Conservation (phyloP, 2,329 filamentous ascomycete genomes). For the Hawksworthiomyces lignivorus region DNA sequence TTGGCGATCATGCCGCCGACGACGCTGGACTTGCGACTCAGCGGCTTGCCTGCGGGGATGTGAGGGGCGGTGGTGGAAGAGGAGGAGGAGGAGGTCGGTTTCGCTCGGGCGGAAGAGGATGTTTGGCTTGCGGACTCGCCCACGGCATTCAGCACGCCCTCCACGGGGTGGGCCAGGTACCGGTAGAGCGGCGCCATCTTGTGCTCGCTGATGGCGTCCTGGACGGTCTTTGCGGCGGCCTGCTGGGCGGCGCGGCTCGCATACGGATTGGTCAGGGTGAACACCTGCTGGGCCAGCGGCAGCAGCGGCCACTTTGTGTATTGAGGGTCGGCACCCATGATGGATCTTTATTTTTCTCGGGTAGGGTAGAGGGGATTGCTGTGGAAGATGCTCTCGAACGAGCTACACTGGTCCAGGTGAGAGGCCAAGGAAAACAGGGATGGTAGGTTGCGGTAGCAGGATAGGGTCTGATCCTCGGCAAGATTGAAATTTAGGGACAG, state of each 20-base stretch:
- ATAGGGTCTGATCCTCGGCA: too few species aligned
- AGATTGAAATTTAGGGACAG: too few species aligned
- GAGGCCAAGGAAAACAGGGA: too few species aligned
- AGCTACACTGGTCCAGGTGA: too few species aligned
- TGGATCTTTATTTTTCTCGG: too few species aligned
- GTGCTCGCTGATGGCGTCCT: conserved; percentile 74
- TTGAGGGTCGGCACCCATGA: conserved; percentile 74
- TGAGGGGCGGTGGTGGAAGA: conserved; percentile 12
- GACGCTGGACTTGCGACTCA: conserved; percentile 60
- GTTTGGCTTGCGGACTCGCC: conserved; percentile 50
- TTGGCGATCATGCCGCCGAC: conserved; percentile 71
- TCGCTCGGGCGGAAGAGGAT: background rate
- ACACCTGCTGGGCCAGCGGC: conserved; percentile 76
- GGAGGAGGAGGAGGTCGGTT: too few species aligned
- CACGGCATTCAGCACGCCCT: conserved; percentile 71
- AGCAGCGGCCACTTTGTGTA: conserved; percentile 80
- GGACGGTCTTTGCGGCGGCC: conserved; percentile 62
- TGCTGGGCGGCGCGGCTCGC: conserved; percentile 60
- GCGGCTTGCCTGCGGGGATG: conserved; percentile 37
- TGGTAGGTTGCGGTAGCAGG: too few species aligned
- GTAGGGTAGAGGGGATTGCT: too few species aligned
- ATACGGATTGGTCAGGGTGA: conserved; percentile 75
- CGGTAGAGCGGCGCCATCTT: conserved; percentile 86
- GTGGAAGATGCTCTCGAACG: too few species aligned
- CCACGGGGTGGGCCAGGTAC: conserved; percentile 72